A percentile compares a stretch with the other conserved stretches of the same genome.
phyloP scores from a whole-genome alignment of 306 rosid species.

The Ormosia semicastrata region DNA sequence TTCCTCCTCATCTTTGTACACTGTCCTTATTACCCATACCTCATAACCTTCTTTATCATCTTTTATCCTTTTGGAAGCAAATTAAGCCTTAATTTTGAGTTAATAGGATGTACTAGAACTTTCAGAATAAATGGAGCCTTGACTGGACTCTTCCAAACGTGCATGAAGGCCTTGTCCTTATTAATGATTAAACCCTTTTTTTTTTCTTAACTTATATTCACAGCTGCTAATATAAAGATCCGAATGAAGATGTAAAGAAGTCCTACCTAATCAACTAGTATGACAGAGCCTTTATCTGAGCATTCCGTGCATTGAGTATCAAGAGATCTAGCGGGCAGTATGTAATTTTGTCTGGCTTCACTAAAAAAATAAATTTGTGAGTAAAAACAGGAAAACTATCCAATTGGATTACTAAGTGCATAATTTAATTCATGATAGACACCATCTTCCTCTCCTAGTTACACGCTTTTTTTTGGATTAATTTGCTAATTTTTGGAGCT shows the following conservation, averaged over 20 bases:
- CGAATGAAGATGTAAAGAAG: slow-evolving; percentile 24
- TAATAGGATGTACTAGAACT: slow-evolving; percentile 19
- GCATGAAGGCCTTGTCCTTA: slow-evolving; percentile 41
- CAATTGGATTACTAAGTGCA: neutral
- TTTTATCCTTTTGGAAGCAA: slow-evolving; percentile 38
- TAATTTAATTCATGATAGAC: neutral
- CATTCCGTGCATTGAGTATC: slow-evolving; percentile 19
- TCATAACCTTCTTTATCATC: slow-evolving; percentile 32
- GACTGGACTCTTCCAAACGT: slow-evolving; percentile 39
- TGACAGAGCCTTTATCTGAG: slow-evolving; percentile 29
- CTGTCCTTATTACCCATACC: slow-evolving; percentile 34
- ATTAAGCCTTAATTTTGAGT: slow-evolving; percentile 16
- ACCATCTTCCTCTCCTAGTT: neutral
- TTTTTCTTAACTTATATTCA: slow-evolving; percentile 20
- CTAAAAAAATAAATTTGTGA: neutral
- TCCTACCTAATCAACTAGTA: slow-evolving; percentile 48
- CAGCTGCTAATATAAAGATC: slow-evolving; percentile 15
- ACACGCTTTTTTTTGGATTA: neutral
- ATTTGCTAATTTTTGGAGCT: neutral
- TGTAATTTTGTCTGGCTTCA: slow-evolving; percentile 25
- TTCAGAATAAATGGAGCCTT: slow-evolving; percentile 28
- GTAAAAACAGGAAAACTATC: neutral
- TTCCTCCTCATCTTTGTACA: slow-evolving; percentile 35
- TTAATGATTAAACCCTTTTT: slow-evolving; percentile 12
- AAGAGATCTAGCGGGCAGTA: slow-evolving; percentile 22